Evolutionary conservation across 495 filamentous ascomycete species (phyloP), one percentile per base, ranked within the genome.

Genomic region (Chaetomium cochliodes): DNA sequence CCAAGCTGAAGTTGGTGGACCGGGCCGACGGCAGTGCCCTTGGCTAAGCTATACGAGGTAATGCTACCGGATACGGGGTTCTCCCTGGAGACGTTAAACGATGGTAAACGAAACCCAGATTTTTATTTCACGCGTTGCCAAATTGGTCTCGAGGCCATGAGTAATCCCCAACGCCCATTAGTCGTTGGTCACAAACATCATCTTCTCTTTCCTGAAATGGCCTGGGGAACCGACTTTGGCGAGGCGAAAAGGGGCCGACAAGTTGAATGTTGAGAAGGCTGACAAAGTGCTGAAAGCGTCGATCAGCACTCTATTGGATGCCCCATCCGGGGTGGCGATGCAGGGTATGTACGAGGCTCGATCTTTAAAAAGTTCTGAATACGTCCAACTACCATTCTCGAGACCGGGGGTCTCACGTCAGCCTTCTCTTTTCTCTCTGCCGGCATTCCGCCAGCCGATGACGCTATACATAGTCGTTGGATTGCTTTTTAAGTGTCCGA

Each of bases 1-100:
- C 5, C 20, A n/a, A 41, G 41, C 52, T 33, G 52, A 23, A 16
- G 15, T 18, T 8, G 20, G 20, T 37, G 41, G 47, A 26, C 33
- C 44, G 22, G 39, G 15, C 25, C 25, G 25, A 6, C n/a, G 23
- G 39, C 20, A 28, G 37, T 42, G 25, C 5, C 46, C 42, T 22
- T 62, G 50, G 58, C 59, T 58, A 37, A 23, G 46, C 59, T 53
- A 52, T 53, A 53, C 65, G 33, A 53, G 65, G 65, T 22, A 66
- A 66, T 53, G 23, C 65, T 66, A 23, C 65, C 65, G 33, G 26
- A 58, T 66, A 33, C 52, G 53, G 59, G 56, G 26, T 18, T 16
- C 20, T 53, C 18, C 30, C 22, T 12, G 50, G 30, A 9, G 13
- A 20, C 22, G 26, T 23, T 28, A 51, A 46, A 39, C 65, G 13